Base-by-base conservation (phyloP, 371 early-diverging fungal genomes). In the Haplosporangium sp. region DNA sequence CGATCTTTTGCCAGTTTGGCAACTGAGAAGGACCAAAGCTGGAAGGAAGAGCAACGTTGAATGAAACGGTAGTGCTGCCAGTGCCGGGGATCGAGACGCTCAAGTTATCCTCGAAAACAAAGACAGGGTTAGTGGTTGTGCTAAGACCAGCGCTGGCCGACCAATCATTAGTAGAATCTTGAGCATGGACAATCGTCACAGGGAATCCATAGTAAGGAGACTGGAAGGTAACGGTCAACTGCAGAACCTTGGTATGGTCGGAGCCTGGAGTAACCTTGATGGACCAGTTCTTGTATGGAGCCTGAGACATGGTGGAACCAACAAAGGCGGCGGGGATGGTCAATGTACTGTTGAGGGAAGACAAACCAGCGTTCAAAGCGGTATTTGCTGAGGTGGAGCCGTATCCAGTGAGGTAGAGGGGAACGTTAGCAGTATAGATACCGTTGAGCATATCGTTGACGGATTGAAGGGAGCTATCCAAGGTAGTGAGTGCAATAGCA, bases 121-220 rank as follows among this genome's bases (percentile, higher is more conserved):
- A 81, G 9, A 75, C 27, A 27, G 27, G 27, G 27, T 27, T 27
- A 27, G 27, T 27, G 27, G 27, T 27, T 27, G 27, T 27, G 27
- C 27, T 27, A 27, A 27, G 27, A 27, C 0, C 27, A 27, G 27
- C 27, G 27, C 27, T 27, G 27, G 27, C 56, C 60, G 39, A 48
- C 52, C 67, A 70, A 6, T 69, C 70, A 59, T 68, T 52, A 11
- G 58, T 53, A 8, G 13, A 58, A 13, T 47, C 55, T 15, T 55
- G 56, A 40, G 61, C 65, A 13, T 27, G 34, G 40, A 55, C 27
- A 62, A 81, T 37, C 50, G 67, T 3, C 38, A 71, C 19, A 6
- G 75, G 72, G 52, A 42, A 63, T 20, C 81, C 81, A n/a, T 81
- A 81, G 60, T 81, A 81, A 13, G 75, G 75, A 7, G 71, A 71